Evolutionary conservation across 176 grass and related monocot species (phyloP), one percentile per base, ranked within the genome.

Genomic region (Musa troglodytarum): DNA sequence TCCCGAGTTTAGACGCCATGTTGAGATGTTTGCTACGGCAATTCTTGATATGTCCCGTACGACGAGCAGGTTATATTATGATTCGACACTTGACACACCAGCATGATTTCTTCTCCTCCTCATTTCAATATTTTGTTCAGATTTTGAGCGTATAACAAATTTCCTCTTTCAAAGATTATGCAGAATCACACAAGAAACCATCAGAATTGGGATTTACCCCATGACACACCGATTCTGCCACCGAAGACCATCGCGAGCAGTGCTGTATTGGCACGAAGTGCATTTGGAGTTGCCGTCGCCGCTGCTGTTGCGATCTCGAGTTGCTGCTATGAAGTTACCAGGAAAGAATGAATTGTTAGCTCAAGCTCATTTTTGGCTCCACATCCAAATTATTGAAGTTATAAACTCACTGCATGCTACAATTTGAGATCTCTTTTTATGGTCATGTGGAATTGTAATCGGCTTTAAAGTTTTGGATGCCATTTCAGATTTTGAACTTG

Each of bases 1-100:
- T 92, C 78, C 95, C 83, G 80, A 86, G 67, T 99, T 99, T 68
- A 89, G 95, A 77, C 76, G 11, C 54, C 92, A 82, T 81, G 91
- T 99, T 61, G 88, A 92, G 73, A 86, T 94, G 74, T 94, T 89
- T 81, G 95, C 91, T 51, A 99, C 89, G 91, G 95, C 89, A 76
- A 20, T 1, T 51, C 53, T 68, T 61, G 2, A 52, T 1, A 20
- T 79, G 23, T 78, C 75, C 26, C 2, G 26, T 28, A 28, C 26
- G 26, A 28, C 2, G 2, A 28, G 22, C 0, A 22, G 26, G 26
- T 28, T 28, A 28, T 1, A 28, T 28, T 34, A 34, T 34, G 29
- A 34, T 4, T 17, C 49, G 29, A 69, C 14, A 22, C 51, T 54
- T 50, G 13, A 19, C 62, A 74, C 26, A 65, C 16, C 24, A 10